A percentile compares a stretch with the other conserved stretches of the same genome.
These are phyloP conservation scores for Phanerodontia chrysosporium DNA, from an alignment of 768 basidiomycete species.

Conservation along the genomic window DNA sequence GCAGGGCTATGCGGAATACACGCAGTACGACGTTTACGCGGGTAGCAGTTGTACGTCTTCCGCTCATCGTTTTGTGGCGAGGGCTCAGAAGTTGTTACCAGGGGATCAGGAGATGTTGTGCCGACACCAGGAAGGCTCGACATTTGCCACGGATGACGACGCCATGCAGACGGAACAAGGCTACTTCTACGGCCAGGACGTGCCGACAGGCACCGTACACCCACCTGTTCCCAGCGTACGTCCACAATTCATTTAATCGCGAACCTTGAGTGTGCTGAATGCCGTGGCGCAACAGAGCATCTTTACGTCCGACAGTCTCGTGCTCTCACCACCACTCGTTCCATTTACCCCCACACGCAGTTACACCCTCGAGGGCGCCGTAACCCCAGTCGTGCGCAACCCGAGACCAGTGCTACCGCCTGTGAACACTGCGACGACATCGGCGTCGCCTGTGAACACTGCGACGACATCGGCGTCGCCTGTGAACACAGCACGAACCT, in stretches of 20 bases:
- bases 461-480: not conserved
- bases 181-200: conserved; percentile 2
- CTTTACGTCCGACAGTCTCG: not conserved
- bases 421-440: not conserved
- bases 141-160: not conserved
- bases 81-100: not conserved
- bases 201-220: not conserved
- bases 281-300: not conserved
- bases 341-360: conserved; percentile 5
- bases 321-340: not conserved
- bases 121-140: not conserved
- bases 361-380: conserved; percentile 11
- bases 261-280: no score
- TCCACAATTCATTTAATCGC: not conserved
- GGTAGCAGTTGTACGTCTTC: not conserved
- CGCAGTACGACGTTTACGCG: not conserved
- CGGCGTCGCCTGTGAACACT: not conserved
- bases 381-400: not conserved
- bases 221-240: not conserved
- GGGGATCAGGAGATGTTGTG: no score
- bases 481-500: not conserved
- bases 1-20: not conserved
- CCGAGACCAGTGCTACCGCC: no score
- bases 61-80: not conserved
- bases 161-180: not conserved